phyloP scores from a whole-genome alignment of 2,329 filamentous ascomycete genomes.

The Diaporthe ilicicola region DNA sequence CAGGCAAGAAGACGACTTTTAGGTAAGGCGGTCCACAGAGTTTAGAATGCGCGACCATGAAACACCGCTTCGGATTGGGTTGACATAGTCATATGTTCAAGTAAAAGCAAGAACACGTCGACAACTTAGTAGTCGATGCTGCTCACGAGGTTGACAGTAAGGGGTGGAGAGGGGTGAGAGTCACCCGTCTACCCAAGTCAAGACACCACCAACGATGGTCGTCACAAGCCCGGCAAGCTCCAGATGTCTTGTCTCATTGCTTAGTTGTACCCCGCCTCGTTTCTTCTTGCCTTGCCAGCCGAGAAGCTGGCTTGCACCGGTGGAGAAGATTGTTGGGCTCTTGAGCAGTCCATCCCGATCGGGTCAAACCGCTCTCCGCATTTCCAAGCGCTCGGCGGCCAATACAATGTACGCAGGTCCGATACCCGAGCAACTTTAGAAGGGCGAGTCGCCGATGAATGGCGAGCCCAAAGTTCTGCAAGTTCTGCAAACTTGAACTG shows the following conservation, averaged over 20 bases:
- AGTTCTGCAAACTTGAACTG: too few species aligned
- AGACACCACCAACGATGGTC: background rate
- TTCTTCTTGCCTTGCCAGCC: background rate
- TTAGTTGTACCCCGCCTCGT: background rate
- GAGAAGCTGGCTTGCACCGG: background rate
- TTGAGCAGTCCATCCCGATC: background rate
- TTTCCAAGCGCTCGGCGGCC: background rate
- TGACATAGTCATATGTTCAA: background rate
- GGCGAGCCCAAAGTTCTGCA: background rate
- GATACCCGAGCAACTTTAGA: background rate
- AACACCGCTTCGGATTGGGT: background rate
- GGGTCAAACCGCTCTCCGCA: background rate
- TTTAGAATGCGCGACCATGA: background rate
- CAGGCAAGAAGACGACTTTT: background rate
- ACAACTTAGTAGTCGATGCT: background rate
- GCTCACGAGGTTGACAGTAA: background rate
- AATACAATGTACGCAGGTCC: background rate
- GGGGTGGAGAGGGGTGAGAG: constrained; percentile 15
- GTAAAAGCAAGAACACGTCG: background rate
- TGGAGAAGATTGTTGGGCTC: background rate
- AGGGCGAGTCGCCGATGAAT: background rate
- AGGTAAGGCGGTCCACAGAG: background rate
- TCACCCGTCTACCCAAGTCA: background rate
- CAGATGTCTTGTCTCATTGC: background rate
- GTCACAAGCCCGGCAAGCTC: background rate